phyloP scores from a whole-genome alignment of 2,329 filamentous ascomycete species.

The Penicillium sp. region DNA sequence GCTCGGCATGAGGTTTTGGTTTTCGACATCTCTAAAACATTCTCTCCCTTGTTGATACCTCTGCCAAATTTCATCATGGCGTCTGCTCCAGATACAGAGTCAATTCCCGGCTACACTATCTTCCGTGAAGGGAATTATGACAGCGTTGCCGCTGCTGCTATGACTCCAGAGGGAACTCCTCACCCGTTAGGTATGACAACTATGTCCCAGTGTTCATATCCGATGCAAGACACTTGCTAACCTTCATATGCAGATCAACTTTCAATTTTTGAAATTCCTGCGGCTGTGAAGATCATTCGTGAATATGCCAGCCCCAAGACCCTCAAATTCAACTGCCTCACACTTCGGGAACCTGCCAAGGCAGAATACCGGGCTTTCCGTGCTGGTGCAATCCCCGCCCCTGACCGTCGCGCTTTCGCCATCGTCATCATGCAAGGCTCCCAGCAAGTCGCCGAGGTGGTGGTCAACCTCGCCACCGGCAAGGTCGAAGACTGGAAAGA shows the following conservation, averaged over 20 bases:
- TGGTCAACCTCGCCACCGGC: conserved; percentile 27
- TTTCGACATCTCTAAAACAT: conserved; percentile 14
- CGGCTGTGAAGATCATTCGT: conserved; percentile 26
- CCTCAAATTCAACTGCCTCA: conserved; percentile 45
- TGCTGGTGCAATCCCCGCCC: conserved; percentile 27
- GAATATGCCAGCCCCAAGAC: conserved; percentile 29
- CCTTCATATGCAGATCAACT: conserved; percentile 23
- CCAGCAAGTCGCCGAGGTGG: conserved; percentile 26
- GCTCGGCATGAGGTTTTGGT: not conserved
- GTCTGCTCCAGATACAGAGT: conserved; percentile 27
- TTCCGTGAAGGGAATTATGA: conserved; percentile 29
- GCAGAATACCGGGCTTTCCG: conserved; percentile 35
- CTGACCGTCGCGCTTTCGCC: conserved; percentile 42
- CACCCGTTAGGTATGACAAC: conserved; percentile 22
- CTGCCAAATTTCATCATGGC: conserved; percentile 19
- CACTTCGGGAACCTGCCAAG: conserved; percentile 52
- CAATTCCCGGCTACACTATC: conserved; percentile 28
- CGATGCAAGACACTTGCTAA: conserved; percentile 1
- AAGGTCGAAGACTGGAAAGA: conserved; percentile 32
- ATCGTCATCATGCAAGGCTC: conserved; percentile 46
- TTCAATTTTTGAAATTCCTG: conserved; percentile 30
- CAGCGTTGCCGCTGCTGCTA: conserved; percentile 24
- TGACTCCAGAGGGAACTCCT: conserved; percentile 22
- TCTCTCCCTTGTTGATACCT: conserved; percentile 5
- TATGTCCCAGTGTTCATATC: not conserved